These are phyloP conservation scores for Royoungia palumana DNA, from an alignment of 768 basidiomycete species.

Conservation along the genomic window DNA sequence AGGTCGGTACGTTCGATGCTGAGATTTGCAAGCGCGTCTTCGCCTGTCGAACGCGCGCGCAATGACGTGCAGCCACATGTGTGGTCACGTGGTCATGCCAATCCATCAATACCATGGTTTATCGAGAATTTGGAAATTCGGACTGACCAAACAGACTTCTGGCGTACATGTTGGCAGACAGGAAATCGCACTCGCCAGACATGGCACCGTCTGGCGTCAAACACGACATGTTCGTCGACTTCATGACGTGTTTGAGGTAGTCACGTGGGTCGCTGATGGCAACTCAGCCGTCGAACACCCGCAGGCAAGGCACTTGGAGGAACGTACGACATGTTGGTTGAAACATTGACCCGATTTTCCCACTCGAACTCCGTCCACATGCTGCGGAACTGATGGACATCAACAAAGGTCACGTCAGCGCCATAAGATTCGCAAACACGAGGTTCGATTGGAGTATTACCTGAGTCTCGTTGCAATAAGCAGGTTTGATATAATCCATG, in stretches of 20 bases:
- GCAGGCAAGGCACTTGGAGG: neutral
- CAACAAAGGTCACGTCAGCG: conserved; percentile 2
- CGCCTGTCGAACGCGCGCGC: conserved; percentile 47
- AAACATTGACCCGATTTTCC: conserved; percentile 98
- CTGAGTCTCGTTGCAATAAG: conserved; percentile 92
- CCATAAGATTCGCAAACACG: neutral
- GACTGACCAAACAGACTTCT: conserved; percentile 83
- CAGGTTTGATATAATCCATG: conserved; percentile 51
- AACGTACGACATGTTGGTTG: conserved; percentile 74
- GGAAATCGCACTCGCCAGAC: conserved; percentile 95
- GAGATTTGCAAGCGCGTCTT: conserved; percentile 94
- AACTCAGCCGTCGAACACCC: too few relatives aligned
- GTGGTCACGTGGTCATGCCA: neutral
- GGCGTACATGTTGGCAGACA: conserved; percentile 96
- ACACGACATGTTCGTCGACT: conserved; percentile 96
- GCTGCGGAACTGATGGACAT: conserved; percentile 69
- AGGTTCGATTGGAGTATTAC: conserved; percentile 35
- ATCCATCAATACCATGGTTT: neutral
- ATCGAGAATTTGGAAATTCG: neutral
- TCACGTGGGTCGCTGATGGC: conserved; percentile 71
- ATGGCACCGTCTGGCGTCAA: conserved; percentile 85
- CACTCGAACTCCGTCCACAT: conserved; percentile 99
- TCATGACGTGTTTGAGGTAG: conserved; percentile 94
- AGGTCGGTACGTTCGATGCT: conserved; percentile 84
- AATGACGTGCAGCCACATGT: too few relatives aligned